These are phyloP conservation scores for Pleomassaria siparia DNA, from an alignment of 2,329 filamentous ascomycete species.

Conservation along the genomic window DNA sequence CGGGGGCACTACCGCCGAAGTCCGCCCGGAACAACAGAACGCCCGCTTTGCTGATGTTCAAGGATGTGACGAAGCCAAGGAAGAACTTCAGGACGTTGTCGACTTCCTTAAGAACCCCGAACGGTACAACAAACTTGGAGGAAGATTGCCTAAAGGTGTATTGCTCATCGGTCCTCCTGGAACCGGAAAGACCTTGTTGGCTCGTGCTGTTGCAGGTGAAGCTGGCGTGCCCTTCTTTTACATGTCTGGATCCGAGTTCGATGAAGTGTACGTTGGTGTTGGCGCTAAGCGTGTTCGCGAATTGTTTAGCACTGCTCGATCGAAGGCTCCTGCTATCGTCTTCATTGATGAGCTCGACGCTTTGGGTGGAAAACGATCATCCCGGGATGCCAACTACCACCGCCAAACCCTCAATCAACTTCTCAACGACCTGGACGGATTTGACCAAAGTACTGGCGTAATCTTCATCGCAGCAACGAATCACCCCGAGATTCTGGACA, in stretches of 20 bases:
- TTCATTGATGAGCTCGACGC: conserved; percentile 95
- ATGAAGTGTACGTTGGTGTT: conserved; percentile 97
- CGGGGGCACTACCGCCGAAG: conserved; percentile 73
- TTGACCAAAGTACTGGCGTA: conserved; percentile 90
- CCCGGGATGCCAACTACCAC: conserved; percentile 88
- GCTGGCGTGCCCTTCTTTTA: conserved; percentile 99
- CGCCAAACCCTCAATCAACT: conserved; percentile 98
- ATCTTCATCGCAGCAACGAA: conserved; percentile 97
- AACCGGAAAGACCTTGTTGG: conserved; percentile 95
- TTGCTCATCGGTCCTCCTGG: conserved; percentile 92
- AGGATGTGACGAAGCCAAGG: conserved; percentile 96
- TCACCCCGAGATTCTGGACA: conserved; percentile 90
- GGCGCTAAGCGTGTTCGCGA: conserved; percentile 95
- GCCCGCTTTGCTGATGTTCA: conserved; percentile 93
- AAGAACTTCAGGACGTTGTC: conserved; percentile 94
- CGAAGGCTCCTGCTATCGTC: conserved; percentile 87
- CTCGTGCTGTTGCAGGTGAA: conserved; percentile 93
- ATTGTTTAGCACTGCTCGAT: conserved; percentile 78
- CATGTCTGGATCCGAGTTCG: conserved; percentile 99
- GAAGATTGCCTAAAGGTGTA: conserved; percentile 95
- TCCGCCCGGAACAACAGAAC: conserved; percentile 88
- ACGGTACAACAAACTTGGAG: conserved; percentile 89
- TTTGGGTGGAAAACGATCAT: conserved; percentile 90
- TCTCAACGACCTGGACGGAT: conserved; percentile 94
- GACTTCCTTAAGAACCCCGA: conserved; percentile 94